These are phyloP conservation scores for Ceratobasidium sp. DNA, from an alignment of 1,284 basidiomycete species.

Conservation along the genomic window DNA sequence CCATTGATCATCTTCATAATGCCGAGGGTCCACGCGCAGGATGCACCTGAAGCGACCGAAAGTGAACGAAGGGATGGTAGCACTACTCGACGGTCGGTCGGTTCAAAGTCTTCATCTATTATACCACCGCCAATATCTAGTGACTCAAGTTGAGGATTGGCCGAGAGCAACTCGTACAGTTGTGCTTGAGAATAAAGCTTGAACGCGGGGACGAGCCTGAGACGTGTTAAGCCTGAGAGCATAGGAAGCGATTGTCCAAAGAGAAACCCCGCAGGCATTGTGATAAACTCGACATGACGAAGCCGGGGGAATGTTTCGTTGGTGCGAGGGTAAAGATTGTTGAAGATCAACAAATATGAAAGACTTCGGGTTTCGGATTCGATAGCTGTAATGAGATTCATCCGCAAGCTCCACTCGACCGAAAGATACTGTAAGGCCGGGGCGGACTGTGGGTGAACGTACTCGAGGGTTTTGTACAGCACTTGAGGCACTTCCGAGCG, in stretches of 20 bases:
- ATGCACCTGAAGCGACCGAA: background rate
- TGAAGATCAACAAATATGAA: background rate
- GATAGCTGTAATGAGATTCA: too few species aligned
- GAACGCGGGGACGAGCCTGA: background rate
- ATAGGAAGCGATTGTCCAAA: background rate
- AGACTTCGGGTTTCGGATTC: background rate
- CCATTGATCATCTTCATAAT: slow-evolving; percentile 10
- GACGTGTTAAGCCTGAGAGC: slow-evolving; percentile 5
- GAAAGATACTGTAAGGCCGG: too few species aligned
- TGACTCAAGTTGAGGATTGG: background rate
- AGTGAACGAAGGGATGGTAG: slow-evolving; percentile 16
- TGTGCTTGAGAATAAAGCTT: background rate
- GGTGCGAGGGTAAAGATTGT: background rate
- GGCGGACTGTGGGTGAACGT: too few species aligned
- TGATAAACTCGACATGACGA: background rate
- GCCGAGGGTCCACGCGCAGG: background rate
- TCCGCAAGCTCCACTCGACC: too few species aligned
- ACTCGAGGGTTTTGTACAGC: too few species aligned
- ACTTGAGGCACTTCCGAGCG: background rate
- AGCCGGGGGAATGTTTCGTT: background rate
- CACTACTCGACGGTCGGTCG: background rate
- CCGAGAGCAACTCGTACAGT: background rate
- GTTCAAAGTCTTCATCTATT: too few species aligned
- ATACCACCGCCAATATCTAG: background rate
- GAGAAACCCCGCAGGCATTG: slow-evolving; percentile 1